Evolutionary conservation across 2,329 filamentous ascomycete species (phyloP).

Genomic region (Scedosporium apiospermum): DNA sequence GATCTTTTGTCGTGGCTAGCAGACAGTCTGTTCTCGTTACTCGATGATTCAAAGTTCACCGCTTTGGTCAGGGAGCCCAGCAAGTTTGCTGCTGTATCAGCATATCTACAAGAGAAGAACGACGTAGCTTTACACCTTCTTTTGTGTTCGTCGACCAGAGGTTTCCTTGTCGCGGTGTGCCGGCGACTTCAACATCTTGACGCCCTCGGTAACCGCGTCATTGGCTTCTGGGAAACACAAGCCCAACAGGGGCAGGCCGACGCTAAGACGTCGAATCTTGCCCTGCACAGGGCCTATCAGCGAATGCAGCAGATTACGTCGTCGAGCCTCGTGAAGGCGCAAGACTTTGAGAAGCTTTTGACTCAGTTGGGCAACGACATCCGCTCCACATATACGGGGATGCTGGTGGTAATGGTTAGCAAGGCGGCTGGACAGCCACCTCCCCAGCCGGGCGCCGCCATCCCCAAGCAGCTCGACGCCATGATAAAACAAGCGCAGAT

Average conservation of each 20-base stretch:
- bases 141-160: constrained; percentile 64
- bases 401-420: constrained; percentile 32
- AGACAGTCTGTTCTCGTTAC: constrained; percentile 48
- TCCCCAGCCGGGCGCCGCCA: constrained; percentile 7
- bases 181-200: constrained; percentile 53
- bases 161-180: constrained; percentile 60
- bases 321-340: constrained; percentile 44
- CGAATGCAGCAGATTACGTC: constrained; percentile 42
- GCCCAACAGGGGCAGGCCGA: constrained; percentile 30
- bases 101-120: constrained; percentile 43
- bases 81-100: constrained; percentile 38
- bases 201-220: constrained; percentile 34
- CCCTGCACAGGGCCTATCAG: constrained; percentile 47
- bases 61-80: constrained; percentile 33
- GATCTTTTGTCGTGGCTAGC: constrained; percentile 57
- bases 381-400: constrained; percentile 37
- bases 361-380: constrained; percentile 37
- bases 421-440: constrained; percentile 36
- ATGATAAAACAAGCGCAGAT: constrained; percentile 35
- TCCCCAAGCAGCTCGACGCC: constrained; percentile 30
- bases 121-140: constrained; percentile 54
- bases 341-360: constrained; percentile 55
- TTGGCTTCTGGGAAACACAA: constrained; percentile 38
- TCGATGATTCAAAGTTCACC: constrained; percentile 41
- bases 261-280: constrained; percentile 33